Evolutionary conservation across 164 flowering plant species (phyloP), one percentile per base, ranked within the genome.

Genomic region (Kingdonia uniflora): DNA sequence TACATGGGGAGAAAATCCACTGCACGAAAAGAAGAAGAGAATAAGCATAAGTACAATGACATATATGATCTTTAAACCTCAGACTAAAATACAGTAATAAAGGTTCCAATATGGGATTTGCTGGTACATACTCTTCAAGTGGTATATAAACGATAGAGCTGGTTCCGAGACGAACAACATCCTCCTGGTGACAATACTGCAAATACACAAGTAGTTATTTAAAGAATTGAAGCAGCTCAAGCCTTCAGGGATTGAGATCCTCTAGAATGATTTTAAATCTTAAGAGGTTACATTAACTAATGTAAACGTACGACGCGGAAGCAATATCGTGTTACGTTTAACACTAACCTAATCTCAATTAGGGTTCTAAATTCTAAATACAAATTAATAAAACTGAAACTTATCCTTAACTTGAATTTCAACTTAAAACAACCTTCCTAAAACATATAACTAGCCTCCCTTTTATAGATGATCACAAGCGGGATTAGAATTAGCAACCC

Each of bases 81-180:
- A 19, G 6, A 35, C 17, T 41, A 41, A 19, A 41, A 1, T 1
- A 41, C 6, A 41, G 44, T 5, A 11, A 41, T n/a, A 17, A 44
- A 43, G 47, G 7, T 16, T 26, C 38, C 23, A 49, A 19, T 1
- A 44, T 24, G 46, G 23, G 14, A 2, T 33, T 15, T 26, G 6
- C 6, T 47, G 45, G 33, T 38, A 57, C 82, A 21, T 76, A 87
- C 90, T 77, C 75, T 64, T 69, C 69, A 37, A 48, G 52, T 33
- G 71, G 67, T 13, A 65, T 49, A 47, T 57, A 33, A 55, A 41
- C 45, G 13, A 59, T 11, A 21, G 65, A 54, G 39, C 29, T 62
- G 17, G 58, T 58, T 42, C 45, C 73, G 22, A 25, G 60, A 45
- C 11, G 26, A 17, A 63, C 56, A n/a, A 33, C 37, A 38, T 20